Evolutionary conservation across 2,329 filamentous ascomycete genomes (phyloP).

Genomic region (Trichoderma arundinaceum): DNA sequence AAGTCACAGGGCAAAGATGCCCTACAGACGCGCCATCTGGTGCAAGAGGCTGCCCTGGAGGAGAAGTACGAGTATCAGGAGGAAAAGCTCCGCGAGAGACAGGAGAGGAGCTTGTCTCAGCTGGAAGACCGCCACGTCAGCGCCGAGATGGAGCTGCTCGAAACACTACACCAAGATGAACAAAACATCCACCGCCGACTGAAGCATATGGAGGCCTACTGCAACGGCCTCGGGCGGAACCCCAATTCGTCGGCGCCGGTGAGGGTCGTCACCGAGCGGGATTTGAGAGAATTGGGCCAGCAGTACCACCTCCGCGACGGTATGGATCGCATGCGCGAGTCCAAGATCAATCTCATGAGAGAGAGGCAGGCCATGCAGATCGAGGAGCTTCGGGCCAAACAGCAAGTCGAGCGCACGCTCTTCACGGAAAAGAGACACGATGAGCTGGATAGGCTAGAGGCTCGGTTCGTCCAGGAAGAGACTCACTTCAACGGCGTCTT

Average conservation of each 20-base stretch:
- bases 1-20: slow-evolving; percentile 54
- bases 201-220: slow-evolving; percentile 72
- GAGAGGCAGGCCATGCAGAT: slow-evolving; percentile 67
- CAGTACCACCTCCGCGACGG: slow-evolving; percentile 66
- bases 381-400: slow-evolving; percentile 62
- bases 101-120: slow-evolving; percentile 58
- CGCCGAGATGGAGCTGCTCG: slow-evolving; percentile 65
- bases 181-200: slow-evolving; percentile 62
- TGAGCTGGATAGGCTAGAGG: slow-evolving; percentile 56
- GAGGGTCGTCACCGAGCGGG: slow-evolving; percentile 63
- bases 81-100: slow-evolving; percentile 61
- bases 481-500: slow-evolving; percentile 55
- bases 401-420: slow-evolving; percentile 57
- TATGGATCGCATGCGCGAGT: slow-evolving; percentile 63
- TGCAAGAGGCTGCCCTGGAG: slow-evolving; percentile 53
- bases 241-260: slow-evolving; percentile 50
- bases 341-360: slow-evolving; percentile 69
- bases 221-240: slow-evolving; percentile 57
- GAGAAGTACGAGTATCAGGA: slow-evolving; percentile 56
- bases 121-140: slow-evolving; percentile 67
- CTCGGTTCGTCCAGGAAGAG: slow-evolving; percentile 56
- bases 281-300: slow-evolving; percentile 63
- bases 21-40: slow-evolving; percentile 58
- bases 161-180: slow-evolving; percentile 61
- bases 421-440: slow-evolving; percentile 53